Evolutionary conservation across 2,329 filamentous ascomycete genomes (phyloP).

Genomic region (Clonostachys solani): DNA sequence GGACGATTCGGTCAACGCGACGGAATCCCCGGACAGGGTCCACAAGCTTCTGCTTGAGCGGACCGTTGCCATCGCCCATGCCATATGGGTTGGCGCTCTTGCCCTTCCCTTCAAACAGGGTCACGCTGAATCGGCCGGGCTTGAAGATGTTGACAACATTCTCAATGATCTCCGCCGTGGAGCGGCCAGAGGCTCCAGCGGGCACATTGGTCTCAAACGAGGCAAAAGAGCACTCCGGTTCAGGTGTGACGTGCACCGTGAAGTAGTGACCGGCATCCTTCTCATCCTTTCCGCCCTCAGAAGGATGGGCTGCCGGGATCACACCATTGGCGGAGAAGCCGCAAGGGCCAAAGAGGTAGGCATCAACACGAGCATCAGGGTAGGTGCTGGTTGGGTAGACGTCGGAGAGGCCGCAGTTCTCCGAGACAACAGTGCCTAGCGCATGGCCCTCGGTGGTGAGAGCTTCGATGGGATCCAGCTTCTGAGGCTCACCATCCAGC

Average conservation of each 20-base stretch:
- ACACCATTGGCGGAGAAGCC: conserved; percentile 98
- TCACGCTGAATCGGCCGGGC: conserved; percentile 96
- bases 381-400: conserved; percentile 86
- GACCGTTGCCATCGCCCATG: conserved; percentile 24
- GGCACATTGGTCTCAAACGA: conserved; percentile 99
- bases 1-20: conserved; percentile 89
- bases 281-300: conserved; percentile 34
- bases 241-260: conserved; percentile 96
- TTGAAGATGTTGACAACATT: conserved; percentile 96
- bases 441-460: conserved; percentile 91
- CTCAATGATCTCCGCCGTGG: conserved; percentile 86
- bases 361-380: conserved; percentile 89
- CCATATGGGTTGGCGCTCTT: conserved; percentile 35
- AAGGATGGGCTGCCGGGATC: conserved; percentile 60
- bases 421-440: conserved; percentile 86
- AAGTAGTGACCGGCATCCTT: conserved; percentile 77
- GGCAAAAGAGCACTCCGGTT: conserved; percentile 94
- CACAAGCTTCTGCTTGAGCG: conserved; percentile 49
- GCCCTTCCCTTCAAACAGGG: conserved; percentile 86
- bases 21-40: conserved; percentile 83
- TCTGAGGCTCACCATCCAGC: conserved; percentile 42
- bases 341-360: conserved; percentile 94
- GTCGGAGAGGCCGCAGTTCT: conserved; percentile 81
- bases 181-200: conserved; percentile 78
- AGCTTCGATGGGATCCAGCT: conserved; percentile 59